Conservation (phyloP, 2,329 filamentous ascomycete species). For the Colletotrichum sansevieriae region DNA sequence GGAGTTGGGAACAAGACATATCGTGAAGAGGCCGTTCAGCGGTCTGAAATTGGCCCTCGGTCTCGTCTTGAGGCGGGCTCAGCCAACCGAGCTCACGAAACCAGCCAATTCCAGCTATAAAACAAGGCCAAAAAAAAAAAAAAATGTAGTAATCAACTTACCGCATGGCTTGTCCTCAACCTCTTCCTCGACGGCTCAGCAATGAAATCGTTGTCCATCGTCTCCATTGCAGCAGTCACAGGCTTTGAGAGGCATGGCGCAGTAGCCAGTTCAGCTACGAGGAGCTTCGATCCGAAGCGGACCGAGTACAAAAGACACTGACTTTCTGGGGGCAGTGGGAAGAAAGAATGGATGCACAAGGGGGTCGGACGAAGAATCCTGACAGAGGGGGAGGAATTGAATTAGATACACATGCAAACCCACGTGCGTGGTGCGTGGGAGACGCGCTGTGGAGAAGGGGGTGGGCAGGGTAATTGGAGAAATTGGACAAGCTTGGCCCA, state of each 20-base stretch:
- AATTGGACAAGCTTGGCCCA: constrained; percentile 11
- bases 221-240: constrained; percentile 31
- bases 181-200: constrained; percentile 54
- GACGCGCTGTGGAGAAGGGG: constrained; percentile 30
- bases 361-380: constrained; percentile 31
- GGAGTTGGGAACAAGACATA: neutral
- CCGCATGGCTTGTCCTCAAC: constrained; percentile 57
- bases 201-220: constrained; percentile 46
- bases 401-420: constrained; percentile 34
- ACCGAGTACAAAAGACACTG: constrained; percentile 44
- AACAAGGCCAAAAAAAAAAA: neutral
- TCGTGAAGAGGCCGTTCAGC: neutral
- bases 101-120: too few species aligned
- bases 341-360: constrained; percentile 37
- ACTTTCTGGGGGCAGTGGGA: constrained; percentile 22
- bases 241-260: constrained; percentile 25
- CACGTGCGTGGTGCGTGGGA: constrained; percentile 38
- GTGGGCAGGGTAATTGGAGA: constrained; percentile 31
- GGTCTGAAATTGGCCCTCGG: neutral
- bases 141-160: constrained; percentile 45
- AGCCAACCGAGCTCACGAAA: too few species aligned
- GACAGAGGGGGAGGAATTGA: constrained; percentile 26
- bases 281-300: constrained; percentile 49
- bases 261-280: constrained; percentile 27
- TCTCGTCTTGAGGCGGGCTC: neutral